Base-by-base conservation (phyloP, 176 grass and related monocot genomes). In the Triticum aestivum region DNA sequence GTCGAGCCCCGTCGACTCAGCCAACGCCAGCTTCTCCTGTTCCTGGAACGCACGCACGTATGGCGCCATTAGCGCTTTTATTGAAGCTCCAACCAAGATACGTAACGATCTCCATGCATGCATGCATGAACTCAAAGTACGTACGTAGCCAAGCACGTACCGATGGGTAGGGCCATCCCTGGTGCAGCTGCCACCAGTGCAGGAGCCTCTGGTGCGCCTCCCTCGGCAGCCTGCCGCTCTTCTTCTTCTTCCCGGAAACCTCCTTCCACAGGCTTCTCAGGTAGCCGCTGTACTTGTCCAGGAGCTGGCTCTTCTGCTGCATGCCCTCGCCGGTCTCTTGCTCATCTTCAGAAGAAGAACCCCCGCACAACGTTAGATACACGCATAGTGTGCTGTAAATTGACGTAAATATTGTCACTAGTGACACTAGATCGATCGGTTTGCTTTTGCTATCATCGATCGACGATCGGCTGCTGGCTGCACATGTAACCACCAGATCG, bases 211-310 rank as follows among this genome's bases (percentile, higher is more conserved):
- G 90, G n/a, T 90, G 86, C 11, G 95, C 95, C 69, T 97, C 92
- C 83, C 88, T 91, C 12, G 95, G 92, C 59, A 97, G 87, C 86
- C 94, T 97, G 56, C 92, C 89, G 69, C 93, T 94, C 87, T 97
- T 94, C 86, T 97, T 94, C 86, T 89, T 97, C 78, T 90, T 97
- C 87, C 89, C 92, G 32, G 95, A 93, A 15, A 97, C 82, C 21
- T 94, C 87, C 82, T 77, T 85, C 92, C 87, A 91, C 3, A 97
- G 92, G 85, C 75, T 86, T 82, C 89, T 88, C 58, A 97, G 65
- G 87, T 93, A 94, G 47, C 92, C 95, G 13, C 95, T 94, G 51
- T 93, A 94, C 87, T 97, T 97, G 81, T 91, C 91, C 61, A 93
- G 79, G 29, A 94, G 82, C 27, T 84, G 84, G 42, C 84, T 84